Base-by-base conservation (phyloP, 495 filamentous ascomycete genomes). In the Neohortaea acidophila region DNA sequence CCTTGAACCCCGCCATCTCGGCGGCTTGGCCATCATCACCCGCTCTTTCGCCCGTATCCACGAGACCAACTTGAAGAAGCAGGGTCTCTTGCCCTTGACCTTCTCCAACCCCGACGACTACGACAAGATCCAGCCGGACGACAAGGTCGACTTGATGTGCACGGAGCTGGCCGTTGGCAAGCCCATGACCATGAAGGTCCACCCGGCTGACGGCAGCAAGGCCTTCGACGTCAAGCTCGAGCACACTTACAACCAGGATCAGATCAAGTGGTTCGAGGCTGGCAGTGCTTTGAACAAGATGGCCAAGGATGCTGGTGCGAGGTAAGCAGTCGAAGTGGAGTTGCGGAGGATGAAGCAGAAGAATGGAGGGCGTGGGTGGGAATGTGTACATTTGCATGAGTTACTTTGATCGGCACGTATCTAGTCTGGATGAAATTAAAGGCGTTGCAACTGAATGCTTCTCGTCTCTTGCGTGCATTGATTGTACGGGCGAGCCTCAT, bases 21-120 rank as follows among this genome's bases (percentile, higher is more conserved):
- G 89, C 48, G 89, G 85, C 60, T 73, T 94, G 48, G 89, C 91
- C 52, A 91, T 97, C 73, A 91, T 97, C 63, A 86, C 81, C 60
- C 77, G 82, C 57, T 80, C 73, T 52, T 97, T 97, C 60, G 89
- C 89, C 55, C 91, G 89, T 80, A 97, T 97, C 58, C 89, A 97
- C 73, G 89, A 97, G 70, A 97, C 89, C 68, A 97, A 97, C 73
- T 65, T 97, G 68, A 97, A 97, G 83, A 97, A 97, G 78, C 89
- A 97, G 73, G 89, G 89, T 67, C 89, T 97, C 84, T 82, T 97
- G 66, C 89, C 89, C 54, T 71, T 97, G 35, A 94, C 85, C 49
- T 97, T 97, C 66, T 58, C 73, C 37, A 77, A 94, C 56, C 89
- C 91, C 19, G 91, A 77, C 57, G 89, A 97, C 63, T 97, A 97